Base-by-base conservation (phyloP, 768 basidiomycete genomes). In the Hygrophoropsis aurantiaca region DNA sequence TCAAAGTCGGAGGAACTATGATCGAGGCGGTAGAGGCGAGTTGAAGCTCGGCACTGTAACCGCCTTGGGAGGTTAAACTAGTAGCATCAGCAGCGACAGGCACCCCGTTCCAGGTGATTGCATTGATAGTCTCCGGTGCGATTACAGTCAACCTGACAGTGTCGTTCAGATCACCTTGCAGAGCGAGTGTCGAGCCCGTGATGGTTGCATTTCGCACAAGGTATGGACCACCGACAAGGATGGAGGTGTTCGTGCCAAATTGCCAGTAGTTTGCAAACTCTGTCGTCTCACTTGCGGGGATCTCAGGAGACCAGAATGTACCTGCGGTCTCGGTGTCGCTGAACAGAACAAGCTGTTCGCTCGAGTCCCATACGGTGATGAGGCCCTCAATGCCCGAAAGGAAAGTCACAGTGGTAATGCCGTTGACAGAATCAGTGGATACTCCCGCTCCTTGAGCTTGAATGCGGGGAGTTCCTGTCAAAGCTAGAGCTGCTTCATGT, bases 251-350 rank as follows among this genome's bases (percentile, higher is more conserved):
- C 19, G 85, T 82, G 21, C 90, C 89, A 42, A 88, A 68, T 43
- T 80, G 73, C 84, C 85, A 91, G 72, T 73, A 90, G 54, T 78
- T 80, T 34, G 69, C 69, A 46, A 84, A 72, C 11, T 74, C 69
- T 23, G 74, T 66, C 3, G 58, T 63, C 16, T 50, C 34, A 5
- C 59, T 52, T 1, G 68, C 65, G 5, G 82, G 64, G 35, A 91
- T 71, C 15, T 79, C 74, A 2, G 91, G 91, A 4, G 84, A 74
- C 82, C 86, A 93, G 70, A 90, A 89, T 0, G 82, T 84, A 24
- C 74, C 78, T 3, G 84, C 83, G 0, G 85, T 85, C 11, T 58
- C 67, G 0, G 81, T 74, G 57, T 91, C 88, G 6, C 80, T 78
- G 56, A 74, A 90, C 11, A 91, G 66, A 21, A 93, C 64, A 16